These are phyloP conservation scores for Citeromyces siamensis DNA, from an alignment of 1,139 yeast genomes.

Conservation along the genomic window DNA sequence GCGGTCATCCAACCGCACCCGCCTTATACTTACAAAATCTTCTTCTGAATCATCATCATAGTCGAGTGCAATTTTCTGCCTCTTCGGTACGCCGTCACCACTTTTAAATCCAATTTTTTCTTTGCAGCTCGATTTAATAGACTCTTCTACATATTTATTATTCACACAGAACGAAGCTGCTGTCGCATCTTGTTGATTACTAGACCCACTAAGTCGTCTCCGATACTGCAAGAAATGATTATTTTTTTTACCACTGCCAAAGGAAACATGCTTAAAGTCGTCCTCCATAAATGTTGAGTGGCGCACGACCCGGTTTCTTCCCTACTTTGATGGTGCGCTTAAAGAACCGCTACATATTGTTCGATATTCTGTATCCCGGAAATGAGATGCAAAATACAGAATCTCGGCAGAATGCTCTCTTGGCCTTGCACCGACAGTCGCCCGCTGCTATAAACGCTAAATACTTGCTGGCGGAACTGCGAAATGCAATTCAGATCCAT, in stretches of 20 bases:
- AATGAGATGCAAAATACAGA: slow-evolving; percentile 6
- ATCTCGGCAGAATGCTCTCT: slow-evolving; percentile 20
- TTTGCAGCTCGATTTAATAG: too few relatives aligned
- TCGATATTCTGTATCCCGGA: slow-evolving; percentile 64
- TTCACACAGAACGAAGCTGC: too few relatives aligned
- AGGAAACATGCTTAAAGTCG: too few relatives aligned
- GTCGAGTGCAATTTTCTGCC: background rate
- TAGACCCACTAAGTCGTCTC: too few relatives aligned
- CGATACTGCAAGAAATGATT: too few relatives aligned
- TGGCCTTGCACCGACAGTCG: slow-evolving; percentile 36
- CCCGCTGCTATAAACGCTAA: slow-evolving; percentile 31
- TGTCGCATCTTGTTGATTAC: too few relatives aligned
- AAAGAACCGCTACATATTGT: slow-evolving; percentile 72
- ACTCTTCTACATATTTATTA: too few relatives aligned
- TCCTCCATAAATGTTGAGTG: too few relatives aligned
- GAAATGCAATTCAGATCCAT: slow-evolving; percentile 37
- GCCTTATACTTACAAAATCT: background rate
- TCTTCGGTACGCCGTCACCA: background rate
- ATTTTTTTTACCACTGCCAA: too few relatives aligned
- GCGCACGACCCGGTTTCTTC: too few relatives aligned
- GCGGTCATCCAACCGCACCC: background rate
- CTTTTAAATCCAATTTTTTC: too few relatives aligned
- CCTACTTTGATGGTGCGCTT: slow-evolving; percentile 91
- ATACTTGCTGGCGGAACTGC: slow-evolving; percentile 37
- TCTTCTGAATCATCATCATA: slow-evolving; percentile 1